Evolutionary conservation across 805 yeast genomes (phyloP).

Genomic region (Schwanniomyces polymorphus): DNA sequence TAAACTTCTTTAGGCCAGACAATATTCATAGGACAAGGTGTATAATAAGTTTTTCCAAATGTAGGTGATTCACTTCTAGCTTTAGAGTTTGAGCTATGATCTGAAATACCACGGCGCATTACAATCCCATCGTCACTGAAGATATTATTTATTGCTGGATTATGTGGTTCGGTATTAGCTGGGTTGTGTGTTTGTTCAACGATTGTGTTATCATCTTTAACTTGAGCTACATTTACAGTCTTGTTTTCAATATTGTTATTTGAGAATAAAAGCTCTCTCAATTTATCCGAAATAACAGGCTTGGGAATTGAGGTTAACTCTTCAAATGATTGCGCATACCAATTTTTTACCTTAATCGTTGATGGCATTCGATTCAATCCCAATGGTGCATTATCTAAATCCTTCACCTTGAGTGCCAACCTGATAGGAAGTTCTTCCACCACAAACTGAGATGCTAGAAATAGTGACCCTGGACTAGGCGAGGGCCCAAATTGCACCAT

Average conservation of each 20-base stretch:
- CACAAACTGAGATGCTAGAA: conserved; percentile 80
- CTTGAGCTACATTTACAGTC: background rate
- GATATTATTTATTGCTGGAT: conserved; percentile 40
- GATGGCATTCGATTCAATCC: conserved; percentile 74
- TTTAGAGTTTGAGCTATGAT: conserved; percentile 6
- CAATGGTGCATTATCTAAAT: conserved; percentile 75
- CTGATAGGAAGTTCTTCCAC: conserved; percentile 87
- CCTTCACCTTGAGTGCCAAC: conserved; percentile 82
- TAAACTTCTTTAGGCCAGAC: conserved; percentile 75
- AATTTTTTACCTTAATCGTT: conserved; percentile 72
- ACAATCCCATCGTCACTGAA: conserved; percentile 56
- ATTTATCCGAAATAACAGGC: conserved; percentile 50
- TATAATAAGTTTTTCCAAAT: conserved; percentile 47
- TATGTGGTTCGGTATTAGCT: conserved; percentile 25
- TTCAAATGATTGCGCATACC: conserved; percentile 91
- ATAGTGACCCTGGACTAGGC: conserved; percentile 76
- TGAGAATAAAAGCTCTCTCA: conserved; percentile 31
- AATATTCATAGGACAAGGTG: conserved; percentile 52
- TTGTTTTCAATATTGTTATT: background rate
- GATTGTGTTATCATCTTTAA: background rate
- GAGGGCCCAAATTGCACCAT: conserved; percentile 89
- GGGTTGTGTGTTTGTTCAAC: conserved; percentile 19
- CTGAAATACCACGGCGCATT: conserved; percentile 17
- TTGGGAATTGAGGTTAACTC: conserved; percentile 67
- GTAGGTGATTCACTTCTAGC: conserved; percentile 33